These are phyloP conservation scores for Wickerhamomyces subpelliculosus DNA, from an alignment of 805 yeast genomes.

Conservation along the genomic window DNA sequence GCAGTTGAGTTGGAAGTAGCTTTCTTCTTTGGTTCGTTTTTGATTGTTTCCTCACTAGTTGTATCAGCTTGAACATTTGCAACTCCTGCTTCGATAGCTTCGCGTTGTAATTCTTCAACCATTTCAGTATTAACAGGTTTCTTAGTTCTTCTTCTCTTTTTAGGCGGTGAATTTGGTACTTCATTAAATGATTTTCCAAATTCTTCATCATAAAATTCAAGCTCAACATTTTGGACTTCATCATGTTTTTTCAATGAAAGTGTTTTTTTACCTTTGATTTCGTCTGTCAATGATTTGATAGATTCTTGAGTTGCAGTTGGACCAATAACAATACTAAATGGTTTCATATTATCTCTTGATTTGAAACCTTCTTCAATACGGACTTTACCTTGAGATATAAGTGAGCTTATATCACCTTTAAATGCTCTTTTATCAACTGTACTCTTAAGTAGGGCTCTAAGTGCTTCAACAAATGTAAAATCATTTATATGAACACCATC, in stretches of 20 bases:
- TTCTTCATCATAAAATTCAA: neutral
- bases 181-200: neutral
- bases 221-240: neutral
- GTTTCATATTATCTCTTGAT: neutral
- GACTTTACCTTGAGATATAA: slow-evolving; percentile 28
- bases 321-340: neutral
- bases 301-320: neutral
- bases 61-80: no score
- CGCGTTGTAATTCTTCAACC: no score
- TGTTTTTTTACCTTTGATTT: neutral
- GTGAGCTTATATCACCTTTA: slow-evolving; percentile 32
- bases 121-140: no score
- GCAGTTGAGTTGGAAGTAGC: no score
- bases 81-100: no score
- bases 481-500: slow-evolving; percentile 42
- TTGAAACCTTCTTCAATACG: slow-evolving; percentile 14
- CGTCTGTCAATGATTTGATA: neutral
- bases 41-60: no score
- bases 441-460: slow-evolving; percentile 37
- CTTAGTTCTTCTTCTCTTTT: neutral
- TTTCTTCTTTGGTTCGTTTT: neutral
- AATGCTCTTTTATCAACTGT: slow-evolving; percentile 51
- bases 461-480: slow-evolving; percentile 28
- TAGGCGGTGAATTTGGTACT: neutral
- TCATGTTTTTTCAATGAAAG: neutral